A percentile compares a stretch with the other conserved stretches of the same genome.
phyloP scores from a whole-genome alignment of 2,329 filamentous ascomycete species.

The Lasiodiplodia sp. region DNA sequence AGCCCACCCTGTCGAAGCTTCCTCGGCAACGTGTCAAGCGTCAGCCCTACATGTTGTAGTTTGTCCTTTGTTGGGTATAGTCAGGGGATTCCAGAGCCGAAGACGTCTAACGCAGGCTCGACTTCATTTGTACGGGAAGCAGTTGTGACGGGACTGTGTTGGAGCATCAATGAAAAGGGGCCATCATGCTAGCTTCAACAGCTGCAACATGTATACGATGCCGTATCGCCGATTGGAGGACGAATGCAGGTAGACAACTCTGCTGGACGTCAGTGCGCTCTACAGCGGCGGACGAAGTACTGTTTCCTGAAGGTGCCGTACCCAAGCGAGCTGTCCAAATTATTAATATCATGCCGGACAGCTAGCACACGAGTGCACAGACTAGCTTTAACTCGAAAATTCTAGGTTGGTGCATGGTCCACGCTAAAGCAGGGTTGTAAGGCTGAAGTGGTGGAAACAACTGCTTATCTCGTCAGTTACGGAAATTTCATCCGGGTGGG shows the following conservation, averaged over 20 bases:
- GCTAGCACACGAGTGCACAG: background rate
- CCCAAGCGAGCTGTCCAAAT: background rate
- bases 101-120: too few species aligned
- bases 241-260: background rate
- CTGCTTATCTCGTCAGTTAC: background rate
- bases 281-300: background rate
- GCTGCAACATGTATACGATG: background rate
- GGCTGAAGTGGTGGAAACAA: background rate
- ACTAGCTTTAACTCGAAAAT: background rate
- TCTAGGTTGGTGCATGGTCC: background rate
- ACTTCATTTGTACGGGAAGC: too few species aligned
- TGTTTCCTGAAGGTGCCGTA: background rate
- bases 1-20: background rate
- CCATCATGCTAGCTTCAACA: background rate
- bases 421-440: background rate
- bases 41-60: background rate
- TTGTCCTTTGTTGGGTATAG: background rate
- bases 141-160: background rate
- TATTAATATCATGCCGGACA: background rate
- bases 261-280: background rate
- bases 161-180: background rate
- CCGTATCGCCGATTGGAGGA: background rate
- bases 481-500: background rate
- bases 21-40: background rate
- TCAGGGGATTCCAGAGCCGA: background rate